Evolutionary conservation across 371 early-diverging fungal genomes (phyloP), one percentile per base, ranked within the genome.

Genomic region (Mucor circinelloides): DNA sequence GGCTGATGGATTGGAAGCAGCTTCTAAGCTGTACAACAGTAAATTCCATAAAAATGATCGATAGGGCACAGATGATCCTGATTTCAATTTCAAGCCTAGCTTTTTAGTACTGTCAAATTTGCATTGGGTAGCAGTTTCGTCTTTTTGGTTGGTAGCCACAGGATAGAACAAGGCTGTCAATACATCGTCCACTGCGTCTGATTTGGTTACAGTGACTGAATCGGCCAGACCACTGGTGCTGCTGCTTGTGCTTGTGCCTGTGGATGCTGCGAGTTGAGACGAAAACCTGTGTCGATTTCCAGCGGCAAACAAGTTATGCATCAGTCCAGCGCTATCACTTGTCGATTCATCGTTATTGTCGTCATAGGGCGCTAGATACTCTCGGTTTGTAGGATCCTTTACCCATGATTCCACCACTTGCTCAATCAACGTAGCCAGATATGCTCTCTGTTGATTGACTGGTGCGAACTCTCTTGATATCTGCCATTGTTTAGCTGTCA

Each of bases 11-110:
- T 10, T 79, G 75, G 25, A 81, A 86, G 85, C 74, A 0, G 83
- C 80, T 32, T 87, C 81, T 12, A 91, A 57, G 9, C 88, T 75
- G 38, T 85, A 78, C 34, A 83, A 74, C 25, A 88, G 58, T 52
- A 92, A 68, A 13, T 88, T 85, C 92, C 92, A 93, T 23, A 93
- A 77, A 57, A 93, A 77, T 2, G 92, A 91, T 27, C 77, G 77
- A 46, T 77, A 79, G 2, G 93, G 93, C 4, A 92, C 87, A 0
- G 86, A 72, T 8, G 85, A 75, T 2, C 83, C 85, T 21, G 84
- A 77, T 10, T 85, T 82, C 59, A 90, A 73, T 48, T 82, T 81
- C 38, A 84, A 70, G 8, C 80, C 78, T 6, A 87, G 70, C 7
- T 77, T 73, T 9, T 70, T 59, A 1, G 87, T 62, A 23, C 6